Evolutionary conservation across 2,329 filamentous ascomycete species (phyloP), one percentile per base, ranked within the genome.

Genomic region (Epichloe hybrida): DNA sequence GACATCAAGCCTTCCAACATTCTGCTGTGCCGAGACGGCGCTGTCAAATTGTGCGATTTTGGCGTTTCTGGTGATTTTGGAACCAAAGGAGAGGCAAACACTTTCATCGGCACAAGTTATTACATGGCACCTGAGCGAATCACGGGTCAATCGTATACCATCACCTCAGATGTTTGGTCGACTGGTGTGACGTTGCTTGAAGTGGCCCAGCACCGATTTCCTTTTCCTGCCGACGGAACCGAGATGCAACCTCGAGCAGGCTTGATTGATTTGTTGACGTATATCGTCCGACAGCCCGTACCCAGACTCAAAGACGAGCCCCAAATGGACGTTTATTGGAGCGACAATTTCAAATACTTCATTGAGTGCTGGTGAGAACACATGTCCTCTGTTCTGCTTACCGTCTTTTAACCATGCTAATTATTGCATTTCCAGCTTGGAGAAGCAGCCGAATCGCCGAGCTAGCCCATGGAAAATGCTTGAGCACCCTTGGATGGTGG

Each of bases 71-170:
- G 93, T 57, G 93, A 97, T 67, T 97, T 97, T 64, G 94, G 93
- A 57, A 98, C 93, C 47, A 97, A 98, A 68, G 93, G 93, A 50
- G 93, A 97, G 65, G 93, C 93, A 57, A 96, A 97, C 66, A 98
- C 93, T 0, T 98, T 98, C 63, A 98, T 98, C 64, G 93, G 93
- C 56, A 98, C 93, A 12, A 95, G 88, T 54, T 98, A 97, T 66
- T 98, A 98, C 73, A 98, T 98, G 93, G 93, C 93, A 4, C 93
- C 93, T 0, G 93, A 98, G 68, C 85, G 93, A 49, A 98, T 98
- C 66, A 96, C 93, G 1, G 93, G 93, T 52, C 88, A 97, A 71
- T 91, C 86, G 47, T 98, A 98, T 69, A 98, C 91, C 54, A 98
- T 98, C 67, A 98, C 91, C 2, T 95, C 89, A 7, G 93, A 98